Percentiles rank a stretch among this genome's conserved stretches.
Evolutionary conservation across 2,329 filamentous ascomycete species (phyloP).

Genomic region (Fusarium caatingaense): DNA sequence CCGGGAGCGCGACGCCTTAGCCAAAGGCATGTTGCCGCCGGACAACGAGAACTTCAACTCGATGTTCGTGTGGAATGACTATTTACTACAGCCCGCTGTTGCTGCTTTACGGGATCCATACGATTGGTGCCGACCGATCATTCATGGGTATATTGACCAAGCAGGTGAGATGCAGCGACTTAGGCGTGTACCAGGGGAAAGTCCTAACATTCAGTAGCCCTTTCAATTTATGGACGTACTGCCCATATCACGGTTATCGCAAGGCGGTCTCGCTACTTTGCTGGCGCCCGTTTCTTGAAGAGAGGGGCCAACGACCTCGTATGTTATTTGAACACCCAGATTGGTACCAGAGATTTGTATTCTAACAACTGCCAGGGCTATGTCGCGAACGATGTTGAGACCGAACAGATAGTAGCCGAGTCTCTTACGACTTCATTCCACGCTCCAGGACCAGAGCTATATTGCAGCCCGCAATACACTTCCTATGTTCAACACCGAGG

Average conservation of each 20-base stretch:
- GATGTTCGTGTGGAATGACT: conserved; percentile 99
- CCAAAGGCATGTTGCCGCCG: conserved; percentile 69
- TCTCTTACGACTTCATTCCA: conserved; percentile 96
- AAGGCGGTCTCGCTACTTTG: conserved; percentile 90
- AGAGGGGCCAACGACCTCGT: conserved; percentile 89
- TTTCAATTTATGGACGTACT: conserved; percentile 86
- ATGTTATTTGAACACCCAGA: conserved; percentile 28
- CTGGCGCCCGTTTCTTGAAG: conserved; percentile 93
- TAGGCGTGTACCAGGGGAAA: background rate
- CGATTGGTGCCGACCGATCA: conserved; percentile 96
- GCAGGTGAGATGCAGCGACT: conserved; percentile 59
- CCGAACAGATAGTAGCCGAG: conserved; percentile 97
- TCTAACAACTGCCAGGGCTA: conserved; percentile 68
- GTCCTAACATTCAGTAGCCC: conserved; percentile 55
- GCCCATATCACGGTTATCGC: conserved; percentile 96
- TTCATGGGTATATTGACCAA: conserved; percentile 97
- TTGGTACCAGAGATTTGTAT: background rate
- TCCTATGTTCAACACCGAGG: conserved; percentile 97
- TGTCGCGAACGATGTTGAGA: conserved; percentile 98
- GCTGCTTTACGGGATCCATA: conserved; percentile 80
- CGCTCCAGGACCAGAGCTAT: conserved; percentile 85
- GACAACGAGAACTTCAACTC: conserved; percentile 78
- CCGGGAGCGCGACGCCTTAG: conserved; percentile 77
- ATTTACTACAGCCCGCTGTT: conserved; percentile 82
- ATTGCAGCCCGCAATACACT: conserved; percentile 90